These are phyloP conservation scores for Cutaneotrichosporon spelunceum DNA, from an alignment of 1,284 basidiomycete genomes.

Conservation along the genomic window DNA sequence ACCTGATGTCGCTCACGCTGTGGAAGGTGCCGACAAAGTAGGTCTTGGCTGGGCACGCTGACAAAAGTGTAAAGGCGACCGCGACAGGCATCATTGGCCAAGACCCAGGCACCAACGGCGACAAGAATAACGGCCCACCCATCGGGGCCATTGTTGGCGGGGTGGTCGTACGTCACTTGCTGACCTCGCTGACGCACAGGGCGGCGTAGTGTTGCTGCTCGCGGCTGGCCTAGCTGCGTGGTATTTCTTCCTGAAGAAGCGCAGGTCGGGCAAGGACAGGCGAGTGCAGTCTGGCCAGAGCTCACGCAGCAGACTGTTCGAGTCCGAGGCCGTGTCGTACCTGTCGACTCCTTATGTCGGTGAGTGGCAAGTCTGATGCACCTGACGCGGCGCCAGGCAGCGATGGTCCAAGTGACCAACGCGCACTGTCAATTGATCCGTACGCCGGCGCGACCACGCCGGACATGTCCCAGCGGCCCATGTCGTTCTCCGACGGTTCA, in stretches of 20 bases:
- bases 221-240: neutral
- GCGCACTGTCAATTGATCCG: neutral
- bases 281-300: neutral
- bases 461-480: neutral
- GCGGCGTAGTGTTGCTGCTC: neutral
- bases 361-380: neutral
- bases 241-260: neutral
- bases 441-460: neutral
- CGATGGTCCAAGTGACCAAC: neutral
- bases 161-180: neutral
- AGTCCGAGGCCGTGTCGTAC: neutral
- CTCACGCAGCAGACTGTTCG: neutral
- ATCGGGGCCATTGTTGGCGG: slow-evolving; percentile 6
- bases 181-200: neutral
- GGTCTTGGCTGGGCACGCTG: neutral
- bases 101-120: neutral
- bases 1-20: neutral
- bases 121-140: neutral
- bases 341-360: neutral
- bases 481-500: neutral
- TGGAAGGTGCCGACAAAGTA: slow-evolving; percentile 4
- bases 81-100: neutral
- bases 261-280: neutral
- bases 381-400: neutral
- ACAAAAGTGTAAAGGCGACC: neutral